Evolutionary conservation across 2,329 filamentous ascomycete genomes (phyloP).

Genomic region (Stagonosporopsis rhizophila): DNA sequence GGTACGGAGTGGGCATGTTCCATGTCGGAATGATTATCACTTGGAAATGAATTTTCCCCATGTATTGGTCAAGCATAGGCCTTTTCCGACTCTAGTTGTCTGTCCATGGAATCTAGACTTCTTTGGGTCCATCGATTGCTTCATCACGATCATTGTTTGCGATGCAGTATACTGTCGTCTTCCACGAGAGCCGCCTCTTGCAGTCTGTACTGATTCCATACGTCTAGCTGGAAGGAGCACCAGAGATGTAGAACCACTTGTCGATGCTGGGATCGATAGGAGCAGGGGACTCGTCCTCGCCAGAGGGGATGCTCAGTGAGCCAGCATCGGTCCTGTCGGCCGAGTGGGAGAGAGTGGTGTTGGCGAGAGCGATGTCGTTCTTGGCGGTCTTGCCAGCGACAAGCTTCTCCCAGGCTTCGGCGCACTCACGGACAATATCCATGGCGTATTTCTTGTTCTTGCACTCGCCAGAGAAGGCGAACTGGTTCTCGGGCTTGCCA

Average conservation of each 20-base stretch:
- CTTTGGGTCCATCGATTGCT: not conserved
- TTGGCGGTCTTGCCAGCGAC: slow-evolving; percentile 86
- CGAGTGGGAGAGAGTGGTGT: slow-evolving; percentile 78
- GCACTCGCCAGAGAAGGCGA: slow-evolving; percentile 99
- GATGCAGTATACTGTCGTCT: not conserved
- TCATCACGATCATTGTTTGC: not conserved
- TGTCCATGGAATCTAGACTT: not conserved
- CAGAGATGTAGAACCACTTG: slow-evolving; percentile 99
- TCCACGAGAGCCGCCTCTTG: slow-evolving; percentile 3
- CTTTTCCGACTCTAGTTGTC: slow-evolving; percentile 2
- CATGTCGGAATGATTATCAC: slow-evolving; percentile 16
- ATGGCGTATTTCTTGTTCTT: slow-evolving; percentile 99
- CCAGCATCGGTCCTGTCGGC: slow-evolving; percentile 71
- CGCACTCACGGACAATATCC: slow-evolving; percentile 94
- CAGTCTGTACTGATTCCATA: slow-evolving; percentile 7
- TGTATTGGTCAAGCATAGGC: slow-evolving; percentile 21
- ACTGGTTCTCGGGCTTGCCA: slow-evolving; percentile 99
- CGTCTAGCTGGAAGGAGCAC: slow-evolving; percentile 70
- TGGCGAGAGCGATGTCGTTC: slow-evolving; percentile 81
- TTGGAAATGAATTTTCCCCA: slow-evolving; percentile 30
- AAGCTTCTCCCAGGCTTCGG: slow-evolving; percentile 95
- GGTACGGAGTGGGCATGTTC: slow-evolving; percentile 18
- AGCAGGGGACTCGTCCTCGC: slow-evolving; percentile 81
- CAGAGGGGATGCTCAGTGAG: slow-evolving; percentile 76
- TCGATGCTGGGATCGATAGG: slow-evolving; percentile 97